phyloP scores from a whole-genome alignment of 768 basidiomycete genomes.

The Mycena amicta region DNA sequence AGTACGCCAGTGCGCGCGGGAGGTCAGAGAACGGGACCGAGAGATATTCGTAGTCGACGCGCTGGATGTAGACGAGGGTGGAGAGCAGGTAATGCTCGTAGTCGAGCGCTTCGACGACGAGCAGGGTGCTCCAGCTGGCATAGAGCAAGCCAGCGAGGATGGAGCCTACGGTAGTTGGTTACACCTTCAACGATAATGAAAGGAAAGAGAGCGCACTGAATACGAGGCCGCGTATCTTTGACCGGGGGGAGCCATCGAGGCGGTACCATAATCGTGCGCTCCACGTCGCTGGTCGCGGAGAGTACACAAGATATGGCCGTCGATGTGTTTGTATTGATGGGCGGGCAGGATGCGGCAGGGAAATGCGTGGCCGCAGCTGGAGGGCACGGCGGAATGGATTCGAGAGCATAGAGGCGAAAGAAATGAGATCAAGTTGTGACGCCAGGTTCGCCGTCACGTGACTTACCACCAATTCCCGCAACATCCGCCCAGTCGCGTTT shows the following conservation, averaged over 20 bases:
- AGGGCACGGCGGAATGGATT: not conserved
- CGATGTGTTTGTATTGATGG: not conserved
- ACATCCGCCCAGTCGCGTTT: no score
- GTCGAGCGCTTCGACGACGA: slow-evolving; percentile 21
- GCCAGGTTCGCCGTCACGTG: not conserved
- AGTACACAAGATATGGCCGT: not conserved
- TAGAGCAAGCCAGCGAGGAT: slow-evolving; percentile 3
- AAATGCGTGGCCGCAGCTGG: not conserved
- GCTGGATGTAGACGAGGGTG: slow-evolving; percentile 23
- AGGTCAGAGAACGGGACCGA: not conserved
- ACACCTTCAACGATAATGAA: not conserved
- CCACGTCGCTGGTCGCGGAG: slow-evolving; percentile 5
- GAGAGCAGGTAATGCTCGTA: slow-evolving; percentile 22
- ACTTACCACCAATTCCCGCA: not conserved
- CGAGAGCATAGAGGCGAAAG: not conserved
- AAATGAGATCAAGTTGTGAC: not conserved
- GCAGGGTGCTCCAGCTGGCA: slow-evolving; percentile 15
- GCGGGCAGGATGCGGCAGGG: not conserved
- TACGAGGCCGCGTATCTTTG: slow-evolving; percentile 20
- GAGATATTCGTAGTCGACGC: slow-evolving; percentile 21
- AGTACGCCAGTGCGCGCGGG: slow-evolving; percentile 5
- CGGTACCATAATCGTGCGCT: slow-evolving; percentile 18
- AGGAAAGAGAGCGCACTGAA: slow-evolving; percentile 3
- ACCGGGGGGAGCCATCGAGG: slow-evolving; percentile 12
- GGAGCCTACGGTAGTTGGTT: not conserved